These are phyloP conservation scores for Pseudonitzschia delicatissima DNA, from an alignment of 108 stramenopile genomes.

Conservation along the genomic window DNA sequence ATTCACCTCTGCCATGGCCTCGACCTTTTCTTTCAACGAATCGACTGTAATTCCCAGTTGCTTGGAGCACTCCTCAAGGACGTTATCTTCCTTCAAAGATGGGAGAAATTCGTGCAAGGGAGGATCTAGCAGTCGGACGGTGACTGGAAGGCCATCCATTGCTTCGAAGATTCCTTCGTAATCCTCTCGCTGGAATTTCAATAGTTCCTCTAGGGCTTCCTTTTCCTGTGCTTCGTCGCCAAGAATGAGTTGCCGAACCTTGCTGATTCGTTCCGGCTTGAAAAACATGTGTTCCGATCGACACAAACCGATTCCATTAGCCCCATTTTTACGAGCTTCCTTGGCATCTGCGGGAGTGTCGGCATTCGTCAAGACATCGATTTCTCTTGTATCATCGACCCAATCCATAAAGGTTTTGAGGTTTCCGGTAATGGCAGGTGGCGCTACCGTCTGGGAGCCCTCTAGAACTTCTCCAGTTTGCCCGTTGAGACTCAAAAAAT, in stretches of 20 bases:
- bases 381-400: conserved; percentile 57
- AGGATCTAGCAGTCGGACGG: conserved; percentile 83
- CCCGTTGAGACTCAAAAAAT: conserved; percentile 77
- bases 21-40: conserved; percentile 50
- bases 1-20: conserved; percentile 74
- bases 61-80: conserved; percentile 45
- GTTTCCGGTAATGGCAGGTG: conserved; percentile 50
- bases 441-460: conserved; percentile 40
- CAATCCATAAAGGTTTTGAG: conserved; percentile 61
- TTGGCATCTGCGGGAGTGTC: conserved; percentile 81
- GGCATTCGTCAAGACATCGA: conserved; percentile 82
- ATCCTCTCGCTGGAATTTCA: conserved; percentile 66
- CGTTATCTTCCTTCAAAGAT: conserved; percentile 45
- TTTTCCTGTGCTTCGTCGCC: conserved; percentile 27
- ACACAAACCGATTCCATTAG: conserved; percentile 80
- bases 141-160: conserved; percentile 78
- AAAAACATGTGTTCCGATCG: conserved; percentile 93
- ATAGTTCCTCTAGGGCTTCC: conserved; percentile 55
- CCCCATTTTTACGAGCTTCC: conserved; percentile 71
- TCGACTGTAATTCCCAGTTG: conserved; percentile 50
- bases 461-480: conserved; percentile 74
- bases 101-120: conserved; percentile 89
- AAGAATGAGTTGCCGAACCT: conserved; percentile 81
- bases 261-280: conserved; percentile 60
- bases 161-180: conserved; percentile 64